These are phyloP conservation scores for Cryptosporidium parvum DNA, from an alignment of 169 alveolate species.

Conservation along the genomic window DNA sequence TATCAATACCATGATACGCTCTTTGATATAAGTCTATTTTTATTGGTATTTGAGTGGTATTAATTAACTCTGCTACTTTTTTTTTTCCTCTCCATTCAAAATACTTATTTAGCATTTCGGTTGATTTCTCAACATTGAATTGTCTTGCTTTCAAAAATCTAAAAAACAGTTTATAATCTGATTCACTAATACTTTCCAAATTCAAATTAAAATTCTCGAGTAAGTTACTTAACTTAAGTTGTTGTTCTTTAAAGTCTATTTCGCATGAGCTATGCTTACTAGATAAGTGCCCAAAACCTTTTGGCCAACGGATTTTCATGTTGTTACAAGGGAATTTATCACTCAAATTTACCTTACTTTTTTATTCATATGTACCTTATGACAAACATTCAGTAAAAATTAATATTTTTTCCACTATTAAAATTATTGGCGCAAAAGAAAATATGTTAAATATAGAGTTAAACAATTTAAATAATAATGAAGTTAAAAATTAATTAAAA, in stretches of 20 bases:
- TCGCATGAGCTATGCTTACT: not conserved
- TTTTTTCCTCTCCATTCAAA: constrained; percentile 80
- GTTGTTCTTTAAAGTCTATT: constrained; percentile 31
- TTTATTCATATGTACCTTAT: not conserved
- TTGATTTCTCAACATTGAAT: constrained; percentile 81
- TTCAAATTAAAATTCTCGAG: constrained; percentile 27
- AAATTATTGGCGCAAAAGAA: not conserved
- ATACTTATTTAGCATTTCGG: constrained; percentile 80
- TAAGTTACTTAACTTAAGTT: constrained; percentile 24
- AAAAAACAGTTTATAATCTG: constrained; percentile 24
- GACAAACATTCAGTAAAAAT: not conserved
- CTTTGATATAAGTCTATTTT: constrained; percentile 79
- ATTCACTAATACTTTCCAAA: constrained; percentile 17
- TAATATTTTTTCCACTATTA: not conserved
- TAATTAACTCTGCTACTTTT: constrained; percentile 74
- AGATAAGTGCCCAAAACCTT: constrained; percentile 22
- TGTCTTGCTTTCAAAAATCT: constrained; percentile 83
- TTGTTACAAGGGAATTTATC: not conserved
- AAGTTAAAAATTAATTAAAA: not conserved
- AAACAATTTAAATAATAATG: no score
- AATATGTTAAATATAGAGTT: no score
- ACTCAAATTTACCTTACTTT: not conserved
- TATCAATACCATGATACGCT: constrained; percentile 83
- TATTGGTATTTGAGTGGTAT: constrained; percentile 3
- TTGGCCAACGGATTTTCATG: constrained; percentile 70